These are phyloP conservation scores for Graphiopsis chlorocephala DNA, from an alignment of 2,329 filamentous ascomycete genomes.

Conservation along the genomic window DNA sequence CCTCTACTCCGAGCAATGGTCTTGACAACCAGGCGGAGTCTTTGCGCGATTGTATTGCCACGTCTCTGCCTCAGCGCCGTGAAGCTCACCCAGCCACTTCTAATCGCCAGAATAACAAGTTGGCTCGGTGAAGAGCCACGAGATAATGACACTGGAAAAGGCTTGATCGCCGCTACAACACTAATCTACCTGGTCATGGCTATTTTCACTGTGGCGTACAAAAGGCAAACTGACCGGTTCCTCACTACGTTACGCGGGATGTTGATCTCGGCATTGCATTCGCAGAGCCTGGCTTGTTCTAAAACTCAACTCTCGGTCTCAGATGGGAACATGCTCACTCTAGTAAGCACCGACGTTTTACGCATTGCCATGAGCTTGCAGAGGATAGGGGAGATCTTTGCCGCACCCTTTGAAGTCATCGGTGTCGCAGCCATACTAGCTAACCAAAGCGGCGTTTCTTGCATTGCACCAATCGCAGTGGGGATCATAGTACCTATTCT, in stretches of 20 bases:
- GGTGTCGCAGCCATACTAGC: slow-evolving; percentile 20
- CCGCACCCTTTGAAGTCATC: slow-evolving; percentile 23
- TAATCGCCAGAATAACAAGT: neutral
- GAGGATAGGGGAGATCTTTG: slow-evolving; percentile 19
- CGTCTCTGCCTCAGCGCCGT: neutral
- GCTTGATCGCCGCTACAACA: neutral
- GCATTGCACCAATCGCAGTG: slow-evolving; percentile 20
- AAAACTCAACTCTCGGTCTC: neutral
- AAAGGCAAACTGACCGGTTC: neutral
- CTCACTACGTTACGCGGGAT: neutral
- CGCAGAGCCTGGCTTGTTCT: neutral
- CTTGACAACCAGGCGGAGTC: neutral
- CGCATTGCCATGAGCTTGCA: slow-evolving; percentile 17
- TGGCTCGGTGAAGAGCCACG: neutral
- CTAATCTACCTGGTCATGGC: neutral
- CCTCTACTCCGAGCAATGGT: neutral
- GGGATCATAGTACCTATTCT: neutral
- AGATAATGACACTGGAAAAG: neutral
- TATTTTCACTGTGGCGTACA: neutral
- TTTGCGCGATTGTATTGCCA: neutral
- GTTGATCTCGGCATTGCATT: neutral
- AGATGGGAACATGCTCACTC: neutral
- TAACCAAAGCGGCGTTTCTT: slow-evolving; percentile 21
- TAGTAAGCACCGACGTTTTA: slow-evolving; percentile 21
- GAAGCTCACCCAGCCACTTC: neutral